These are phyloP conservation scores for Calonectria honghensis DNA, from an alignment of 2,329 filamentous ascomycete species.

Conservation along the genomic window DNA sequence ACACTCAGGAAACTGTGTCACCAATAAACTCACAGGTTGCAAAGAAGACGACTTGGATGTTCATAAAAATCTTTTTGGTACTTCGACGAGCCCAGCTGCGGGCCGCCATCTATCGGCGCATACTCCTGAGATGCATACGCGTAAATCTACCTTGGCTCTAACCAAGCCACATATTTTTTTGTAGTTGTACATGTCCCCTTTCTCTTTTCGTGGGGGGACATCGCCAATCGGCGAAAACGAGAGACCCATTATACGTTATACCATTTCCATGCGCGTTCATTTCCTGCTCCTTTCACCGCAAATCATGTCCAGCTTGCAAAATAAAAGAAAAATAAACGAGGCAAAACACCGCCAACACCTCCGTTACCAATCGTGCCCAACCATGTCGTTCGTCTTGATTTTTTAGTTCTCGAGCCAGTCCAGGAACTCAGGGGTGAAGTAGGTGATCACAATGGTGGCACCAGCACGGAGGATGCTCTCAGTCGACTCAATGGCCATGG, in stretches of 20 bases:
- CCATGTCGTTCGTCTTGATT: constrained; percentile 43
- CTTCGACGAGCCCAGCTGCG: constrained; percentile 1
- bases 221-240: constrained; percentile 28
- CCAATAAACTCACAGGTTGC: background rate
- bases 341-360: constrained; percentile 44
- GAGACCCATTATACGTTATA: constrained; percentile 35
- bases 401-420: constrained; percentile 76
- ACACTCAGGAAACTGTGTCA: background rate
- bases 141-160: constrained; percentile 21
- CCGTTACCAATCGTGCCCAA: constrained; percentile 19
- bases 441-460: constrained; percentile 93
- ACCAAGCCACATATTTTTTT: constrained; percentile 9
- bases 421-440: constrained; percentile 90
- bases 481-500: constrained; percentile 95
- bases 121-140: background rate
- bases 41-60: constrained; percentile 8
- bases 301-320: constrained; percentile 42
- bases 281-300: constrained; percentile 38
- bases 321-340: constrained; percentile 31
- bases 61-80: background rate
- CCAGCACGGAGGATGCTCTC: constrained; percentile 95
- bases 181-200: constrained; percentile 30
- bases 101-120: constrained; percentile 31
- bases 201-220: constrained; percentile 3
- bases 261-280: constrained; percentile 29